phyloP scores from a whole-genome alignment of 768 basidiomycete genomes.

The Xanthoconium stramineum region DNA sequence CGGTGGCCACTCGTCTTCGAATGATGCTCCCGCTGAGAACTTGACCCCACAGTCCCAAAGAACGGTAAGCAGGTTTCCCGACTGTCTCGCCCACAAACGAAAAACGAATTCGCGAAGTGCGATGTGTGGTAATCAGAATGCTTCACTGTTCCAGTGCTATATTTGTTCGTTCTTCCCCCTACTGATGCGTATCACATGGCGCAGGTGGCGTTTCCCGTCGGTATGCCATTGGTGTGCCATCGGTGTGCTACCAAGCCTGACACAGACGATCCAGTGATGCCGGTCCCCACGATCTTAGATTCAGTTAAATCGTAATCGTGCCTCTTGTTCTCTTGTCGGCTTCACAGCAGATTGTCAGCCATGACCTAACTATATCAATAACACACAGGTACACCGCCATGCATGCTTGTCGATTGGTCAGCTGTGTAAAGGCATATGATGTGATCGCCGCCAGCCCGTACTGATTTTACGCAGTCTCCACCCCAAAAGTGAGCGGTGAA shows the following conservation, averaged over 20 bases:
- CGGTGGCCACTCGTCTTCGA: neutral
- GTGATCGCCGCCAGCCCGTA: neutral
- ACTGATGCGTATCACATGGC: neutral
- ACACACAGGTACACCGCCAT: neutral
- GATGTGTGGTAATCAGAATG: neutral
- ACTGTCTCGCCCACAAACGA: neutral
- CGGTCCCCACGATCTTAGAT: constrained; percentile 3
- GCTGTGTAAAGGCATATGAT: constrained; percentile 1
- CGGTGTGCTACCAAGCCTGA: neutral
- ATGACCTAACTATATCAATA: neutral
- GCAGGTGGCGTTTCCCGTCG: neutral
- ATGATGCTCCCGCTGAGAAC: neutral
- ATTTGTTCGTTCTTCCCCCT: neutral
- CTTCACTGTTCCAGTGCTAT: neutral
- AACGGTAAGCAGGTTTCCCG: neutral
- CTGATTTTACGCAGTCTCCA: neutral
- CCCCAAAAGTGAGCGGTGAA: neutral
- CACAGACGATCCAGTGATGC: neutral
- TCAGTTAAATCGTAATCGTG: neutral
- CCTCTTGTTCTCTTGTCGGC: neutral
- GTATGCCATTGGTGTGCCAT: neutral
- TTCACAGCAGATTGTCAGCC: neutral
- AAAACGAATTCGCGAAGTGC: neutral
- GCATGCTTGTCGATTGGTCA: neutral
- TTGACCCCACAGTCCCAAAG: neutral